phyloP scores from a whole-genome alignment of 495 filamentous ascomycete genomes.

The Cercophora newfieldiana region DNA sequence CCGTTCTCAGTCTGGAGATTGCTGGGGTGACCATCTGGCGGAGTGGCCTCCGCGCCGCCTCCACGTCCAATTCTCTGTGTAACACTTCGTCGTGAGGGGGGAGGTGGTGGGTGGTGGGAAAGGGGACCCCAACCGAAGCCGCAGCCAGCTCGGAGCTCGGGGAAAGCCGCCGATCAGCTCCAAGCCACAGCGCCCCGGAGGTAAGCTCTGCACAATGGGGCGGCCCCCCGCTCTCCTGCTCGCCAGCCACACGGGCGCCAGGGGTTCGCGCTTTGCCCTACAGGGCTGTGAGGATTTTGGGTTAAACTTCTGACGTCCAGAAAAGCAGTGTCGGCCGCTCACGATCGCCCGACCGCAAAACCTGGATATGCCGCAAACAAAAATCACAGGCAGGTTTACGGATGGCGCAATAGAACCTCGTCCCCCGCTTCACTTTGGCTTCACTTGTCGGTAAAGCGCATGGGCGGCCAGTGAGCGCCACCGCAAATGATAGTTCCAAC shows the following conservation, averaged over 20 bases:
- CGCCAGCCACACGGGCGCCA: not conserved
- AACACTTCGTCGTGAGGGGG: not conserved
- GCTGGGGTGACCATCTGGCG: not conserved
- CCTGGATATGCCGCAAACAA: not conserved
- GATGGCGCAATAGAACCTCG: not conserved
- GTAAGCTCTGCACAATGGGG: not conserved
- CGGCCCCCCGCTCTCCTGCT: not conserved
- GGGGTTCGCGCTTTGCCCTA: constrained; percentile 11
- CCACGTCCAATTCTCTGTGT: not conserved
- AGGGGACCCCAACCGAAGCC: not conserved
- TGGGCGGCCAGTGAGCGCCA: not conserved
- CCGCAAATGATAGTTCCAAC: not conserved
- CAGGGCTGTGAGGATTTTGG: constrained; percentile 19
- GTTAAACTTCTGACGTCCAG: constrained; percentile 18
- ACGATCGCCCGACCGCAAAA: not conserved
- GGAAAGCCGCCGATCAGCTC: no score
- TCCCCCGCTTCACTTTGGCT: not conserved
- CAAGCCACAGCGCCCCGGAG: not conserved
- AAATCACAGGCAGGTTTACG: not conserved
- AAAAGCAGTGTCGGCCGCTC: not conserved
- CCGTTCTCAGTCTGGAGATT: no score
- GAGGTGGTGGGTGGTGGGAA: no score
- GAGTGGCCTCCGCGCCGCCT: not conserved
- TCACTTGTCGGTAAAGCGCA: not conserved
- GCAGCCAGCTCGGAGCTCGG: no score